Base-by-base conservation (phyloP, 768 basidiomycete genomes). In the Mycena sanguinolenta region DNA sequence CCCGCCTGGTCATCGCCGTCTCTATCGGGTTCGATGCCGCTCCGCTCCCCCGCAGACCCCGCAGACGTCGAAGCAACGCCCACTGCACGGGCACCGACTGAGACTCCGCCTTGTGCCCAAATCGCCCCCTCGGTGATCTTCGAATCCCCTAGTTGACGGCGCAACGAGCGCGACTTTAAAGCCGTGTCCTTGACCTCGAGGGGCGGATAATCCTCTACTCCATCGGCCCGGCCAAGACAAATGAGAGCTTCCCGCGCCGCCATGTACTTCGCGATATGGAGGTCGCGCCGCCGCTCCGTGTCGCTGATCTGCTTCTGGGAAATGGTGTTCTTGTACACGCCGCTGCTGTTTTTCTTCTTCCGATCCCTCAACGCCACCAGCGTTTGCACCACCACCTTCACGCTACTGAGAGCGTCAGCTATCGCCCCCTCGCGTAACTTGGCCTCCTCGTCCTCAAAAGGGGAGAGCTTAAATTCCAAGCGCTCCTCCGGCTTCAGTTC, bases 261-360 rank as follows among this genome's bases (percentile, higher is more conserved):
- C 44, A 55, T 69, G 55, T 69, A 69, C 3, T 39, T 25, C 2
- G 44, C 38, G 32, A 69, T 69, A 13, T 60, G 59, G 17, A 54
- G 16, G 14, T 63, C 46, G 9, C 52, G 61, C 23, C 59, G 54
- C 2, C 28, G 32, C 16, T 58, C 46, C 2, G 60, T 44, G 55
- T 57, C 50, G 4, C 42, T 21, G 34, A 69, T 58, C 27, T 62
- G 58, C 13, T 63, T 54, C 21, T 28, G 46, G 0, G 61, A 50
- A 3, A 52, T 39, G 3, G 54, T 69, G 27, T 58, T 58, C 49
- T 69, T 32, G 27, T 49, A 36, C 17, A 58, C 55, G 0, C 64
- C 57, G 32, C 32, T 49, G 46, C 23, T n/a, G 46, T 65, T 57
- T n/a, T 65, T 65, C 64, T 30, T 58, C 57, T 65, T 65, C 25